Percentiles rank a stretch among this genome's conserved stretches.
phyloP scores from a whole-genome alignment of 306 rosid genomes.

The Elaeagnus macrophylla region DNA sequence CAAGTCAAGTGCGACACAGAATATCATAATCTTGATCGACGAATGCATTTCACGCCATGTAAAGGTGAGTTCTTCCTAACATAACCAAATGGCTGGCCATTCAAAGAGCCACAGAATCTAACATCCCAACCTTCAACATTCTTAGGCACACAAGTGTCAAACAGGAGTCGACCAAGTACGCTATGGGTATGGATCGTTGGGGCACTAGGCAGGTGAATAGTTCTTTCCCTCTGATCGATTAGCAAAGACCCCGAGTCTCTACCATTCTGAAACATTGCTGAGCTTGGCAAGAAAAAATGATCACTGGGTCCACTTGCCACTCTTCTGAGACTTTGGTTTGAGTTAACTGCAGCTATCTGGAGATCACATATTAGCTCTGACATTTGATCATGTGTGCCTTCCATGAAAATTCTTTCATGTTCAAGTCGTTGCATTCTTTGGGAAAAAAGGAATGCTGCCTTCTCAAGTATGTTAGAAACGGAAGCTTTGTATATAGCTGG shows the following conservation, averaged over 20 bases:
- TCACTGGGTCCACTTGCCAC: constrained; percentile 53
- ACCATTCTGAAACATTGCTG: constrained; percentile 30
- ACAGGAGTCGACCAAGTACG: constrained; percentile 55
- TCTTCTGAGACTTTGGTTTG: constrained; percentile 61
- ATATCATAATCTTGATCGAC: constrained; percentile 62
- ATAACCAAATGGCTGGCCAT: constrained; percentile 56
- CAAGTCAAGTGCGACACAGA: constrained; percentile 5
- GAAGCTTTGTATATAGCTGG: constrained; percentile 54
- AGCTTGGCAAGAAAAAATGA: constrained; percentile 61
- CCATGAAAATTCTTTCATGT: constrained; percentile 29
- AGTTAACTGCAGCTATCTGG: constrained; percentile 55
- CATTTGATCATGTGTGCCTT: constrained; percentile 41
- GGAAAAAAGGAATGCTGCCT: constrained; percentile 40
- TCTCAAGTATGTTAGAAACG: constrained; percentile 47
- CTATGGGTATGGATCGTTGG: constrained; percentile 48
- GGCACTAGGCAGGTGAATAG: constrained; percentile 33
- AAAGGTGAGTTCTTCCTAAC: constrained; percentile 44
- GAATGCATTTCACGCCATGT: constrained; percentile 41
- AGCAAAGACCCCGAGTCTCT: constrained; percentile 21
- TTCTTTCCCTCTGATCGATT: constrained; percentile 44
- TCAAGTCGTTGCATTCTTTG: constrained; percentile 32
- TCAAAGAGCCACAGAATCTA: constrained; percentile 45
- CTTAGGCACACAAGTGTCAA: constrained; percentile 64
- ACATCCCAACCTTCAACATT: constrained; percentile 72
- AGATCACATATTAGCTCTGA: constrained; percentile 58